phyloP scores from a whole-genome alignment of 257 asterid genomes.

The Avicennia marina region DNA sequence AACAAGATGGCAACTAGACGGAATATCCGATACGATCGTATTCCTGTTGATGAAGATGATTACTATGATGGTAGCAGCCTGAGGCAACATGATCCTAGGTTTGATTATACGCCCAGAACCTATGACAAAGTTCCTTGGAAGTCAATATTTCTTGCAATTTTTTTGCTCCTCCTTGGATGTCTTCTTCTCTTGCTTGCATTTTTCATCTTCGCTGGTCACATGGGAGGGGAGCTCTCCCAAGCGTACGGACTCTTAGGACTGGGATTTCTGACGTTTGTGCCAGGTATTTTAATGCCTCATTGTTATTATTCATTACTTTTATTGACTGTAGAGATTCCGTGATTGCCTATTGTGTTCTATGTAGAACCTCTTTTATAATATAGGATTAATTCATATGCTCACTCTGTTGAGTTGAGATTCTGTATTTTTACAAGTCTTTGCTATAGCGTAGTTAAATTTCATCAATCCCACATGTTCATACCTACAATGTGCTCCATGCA shows the following conservation, averaged over 20 bases:
- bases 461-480: too few species aligned
- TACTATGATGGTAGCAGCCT: constrained; percentile 30
- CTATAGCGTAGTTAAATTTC: too few species aligned
- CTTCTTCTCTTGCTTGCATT: constrained; percentile 63
- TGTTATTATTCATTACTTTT: neutral
- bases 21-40: constrained; percentile 58
- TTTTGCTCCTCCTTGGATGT: constrained; percentile 82
- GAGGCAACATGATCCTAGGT: constrained; percentile 54
- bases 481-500: too few species aligned
- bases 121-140: constrained; percentile 81
- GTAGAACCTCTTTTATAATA: too few species aligned
- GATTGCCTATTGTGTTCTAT: too few species aligned
- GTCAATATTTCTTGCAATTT: constrained; percentile 74
- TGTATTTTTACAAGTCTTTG: too few species aligned
- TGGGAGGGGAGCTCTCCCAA: constrained; percentile 82
- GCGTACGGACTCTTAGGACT: constrained; percentile 85
- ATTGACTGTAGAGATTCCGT: too few species aligned
- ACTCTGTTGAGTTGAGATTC: too few species aligned
- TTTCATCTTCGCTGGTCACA: constrained; percentile 87
- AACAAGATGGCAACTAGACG: constrained; percentile 68
- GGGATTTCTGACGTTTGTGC: constrained; percentile 73
- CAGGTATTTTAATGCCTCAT: constrained; percentile 41
- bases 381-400: too few species aligned
- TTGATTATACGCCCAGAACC: constrained; percentile 67
- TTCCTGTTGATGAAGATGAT: constrained; percentile 63